These are phyloP conservation scores for Magnaporthiopsis poae DNA, from an alignment of 2,329 filamentous ascomycete species.

Conservation along the genomic window DNA sequence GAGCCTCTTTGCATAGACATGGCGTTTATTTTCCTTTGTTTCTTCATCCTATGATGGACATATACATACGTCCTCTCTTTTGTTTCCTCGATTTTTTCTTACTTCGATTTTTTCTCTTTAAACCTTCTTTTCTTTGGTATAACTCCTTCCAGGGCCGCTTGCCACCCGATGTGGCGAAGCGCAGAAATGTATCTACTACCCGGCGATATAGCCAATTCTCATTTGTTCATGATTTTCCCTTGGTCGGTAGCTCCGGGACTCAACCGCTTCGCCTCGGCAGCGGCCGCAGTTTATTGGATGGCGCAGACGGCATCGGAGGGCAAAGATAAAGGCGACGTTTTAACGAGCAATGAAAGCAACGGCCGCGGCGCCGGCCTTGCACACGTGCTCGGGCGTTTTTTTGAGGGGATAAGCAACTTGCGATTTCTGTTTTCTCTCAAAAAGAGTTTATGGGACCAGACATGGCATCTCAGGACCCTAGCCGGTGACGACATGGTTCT, in stretches of 20 bases:
- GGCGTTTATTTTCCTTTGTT: conserved; percentile 4
- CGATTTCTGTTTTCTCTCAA: background rate
- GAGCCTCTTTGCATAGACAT: conserved; percentile 7
- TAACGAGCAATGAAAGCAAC: background rate
- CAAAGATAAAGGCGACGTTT: background rate
- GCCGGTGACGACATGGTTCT: background rate
- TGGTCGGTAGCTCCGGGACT: background rate
- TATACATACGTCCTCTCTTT: background rate
- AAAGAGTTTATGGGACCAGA: background rate
- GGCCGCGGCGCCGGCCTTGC: background rate
- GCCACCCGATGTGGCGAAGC: background rate
- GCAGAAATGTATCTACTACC: background rate
- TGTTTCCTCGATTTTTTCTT: conserved; percentile 1
- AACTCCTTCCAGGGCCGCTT: background rate
- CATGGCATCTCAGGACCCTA: background rate
- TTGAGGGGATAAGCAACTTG: background rate
- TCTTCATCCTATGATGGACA: background rate
- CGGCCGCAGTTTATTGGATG: background rate
- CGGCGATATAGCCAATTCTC: background rate
- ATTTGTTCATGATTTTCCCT: background rate
- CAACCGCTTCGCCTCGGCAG: background rate
- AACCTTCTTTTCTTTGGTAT: background rate
- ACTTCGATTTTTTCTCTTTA: background rate
- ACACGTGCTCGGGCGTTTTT: background rate
- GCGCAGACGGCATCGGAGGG: background rate